A percentile compares a stretch with the other conserved stretches of the same genome.
Evolutionary conservation across 306 rosid species (phyloP).

Genomic region (Dryas octopetala): DNA sequence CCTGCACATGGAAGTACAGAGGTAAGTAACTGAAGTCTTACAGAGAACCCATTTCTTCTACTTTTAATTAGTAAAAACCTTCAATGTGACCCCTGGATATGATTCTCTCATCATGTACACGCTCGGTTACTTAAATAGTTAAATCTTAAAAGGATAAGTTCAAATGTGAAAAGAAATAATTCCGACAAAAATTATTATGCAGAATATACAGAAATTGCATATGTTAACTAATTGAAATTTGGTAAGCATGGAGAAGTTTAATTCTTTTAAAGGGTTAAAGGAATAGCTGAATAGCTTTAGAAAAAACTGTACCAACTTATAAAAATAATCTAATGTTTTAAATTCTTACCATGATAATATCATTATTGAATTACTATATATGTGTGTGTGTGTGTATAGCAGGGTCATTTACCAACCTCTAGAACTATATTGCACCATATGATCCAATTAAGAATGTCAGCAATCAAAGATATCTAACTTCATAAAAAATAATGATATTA

Average conservation of each 20-base stretch:
- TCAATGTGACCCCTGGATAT: not conserved
- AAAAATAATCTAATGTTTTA: not conserved
- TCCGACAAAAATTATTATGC: not conserved
- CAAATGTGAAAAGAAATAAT: not conserved
- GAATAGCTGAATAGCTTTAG: not conserved
- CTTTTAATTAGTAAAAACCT: not conserved
- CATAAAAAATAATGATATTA: not conserved
- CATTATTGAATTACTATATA: not conserved
- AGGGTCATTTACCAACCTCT: not conserved
- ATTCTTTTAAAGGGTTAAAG: not conserved
- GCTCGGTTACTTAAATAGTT: not conserved
- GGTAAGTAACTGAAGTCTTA: not conserved
- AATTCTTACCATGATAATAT: not conserved
- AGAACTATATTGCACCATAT: not conserved
- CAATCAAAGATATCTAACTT: conserved; percentile 1
- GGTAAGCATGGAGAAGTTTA: not conserved
- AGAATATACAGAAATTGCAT: not conserved
- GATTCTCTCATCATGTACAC: not conserved
- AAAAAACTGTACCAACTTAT: not conserved
- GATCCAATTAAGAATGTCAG: not conserved
- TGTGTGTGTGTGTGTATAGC: not conserved
- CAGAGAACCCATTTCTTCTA: not conserved
- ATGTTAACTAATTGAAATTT: too few species aligned
- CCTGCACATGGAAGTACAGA: conserved; percentile 46
- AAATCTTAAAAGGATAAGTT: not conserved